Base-by-base conservation (phyloP, 202 grass and related monocot species). In the Eragrostis tef region DNA sequence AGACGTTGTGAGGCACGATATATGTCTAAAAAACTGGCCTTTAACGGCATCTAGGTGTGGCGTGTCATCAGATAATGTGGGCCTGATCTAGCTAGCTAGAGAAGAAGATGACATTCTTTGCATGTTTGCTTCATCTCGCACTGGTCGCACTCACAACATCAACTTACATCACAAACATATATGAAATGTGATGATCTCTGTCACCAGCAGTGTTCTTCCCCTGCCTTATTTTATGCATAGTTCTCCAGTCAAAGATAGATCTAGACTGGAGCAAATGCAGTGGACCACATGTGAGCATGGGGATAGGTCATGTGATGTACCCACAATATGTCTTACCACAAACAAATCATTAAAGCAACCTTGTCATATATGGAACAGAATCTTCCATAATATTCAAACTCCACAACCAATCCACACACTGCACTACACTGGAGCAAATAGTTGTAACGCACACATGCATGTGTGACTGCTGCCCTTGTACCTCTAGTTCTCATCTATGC, bases 291-390 rank as follows among this genome's bases (percentile, higher is more conserved):
- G 92, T 91, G 89, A 76, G 79, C 84, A 94, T 83, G 83, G 84
- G 74, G 87, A 91, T 86, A 89, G 89, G 81, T 91, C 89, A 94
- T 94, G 89, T 89, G 87, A 91, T 89, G 84, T 85, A 87, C 79
- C 84, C 87, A 89, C 86, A 91, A 79, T 80, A 91, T 94, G 88
- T 91, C 83, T 90, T 90, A 80, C 79, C 53, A 80, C 62, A 77
- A 87, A 88, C 75, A 75, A 78, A 88, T 88, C 83, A 84, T 71
- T 76, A 86, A 75, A 77, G 78, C 84, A 87, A 36, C 84, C 84
- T 91, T 91, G 89, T 91, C 87, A 87, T 94, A 91, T 94, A 54
- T 91, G 83, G 86, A 94, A 91, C 90, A 94, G 81, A 94, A 94
- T 94, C 89, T 94, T 91, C 89, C 89, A 89, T 71, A 85, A 94